Conservation (phyloP, 352 stramenopile genomes). For the Globisporangium canariense region DNA sequence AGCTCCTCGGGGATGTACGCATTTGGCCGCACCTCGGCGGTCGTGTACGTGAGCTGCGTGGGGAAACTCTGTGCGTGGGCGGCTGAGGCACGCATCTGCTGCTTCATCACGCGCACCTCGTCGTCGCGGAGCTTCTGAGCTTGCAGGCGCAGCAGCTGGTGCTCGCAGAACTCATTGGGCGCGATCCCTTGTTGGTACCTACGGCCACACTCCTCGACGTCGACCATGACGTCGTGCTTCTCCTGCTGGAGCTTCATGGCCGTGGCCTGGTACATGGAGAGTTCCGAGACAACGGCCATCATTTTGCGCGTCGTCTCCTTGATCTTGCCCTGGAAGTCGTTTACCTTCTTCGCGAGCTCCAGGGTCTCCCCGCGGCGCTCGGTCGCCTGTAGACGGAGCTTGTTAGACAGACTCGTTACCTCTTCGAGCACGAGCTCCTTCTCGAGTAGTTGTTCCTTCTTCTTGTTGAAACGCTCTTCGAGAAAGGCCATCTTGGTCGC, state of each 20-base stretch:
- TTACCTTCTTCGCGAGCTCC: conserved; percentile 87
- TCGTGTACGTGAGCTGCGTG: conserved; percentile 82
- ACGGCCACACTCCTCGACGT: conserved; percentile 65
- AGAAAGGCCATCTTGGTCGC: conserved; percentile 79
- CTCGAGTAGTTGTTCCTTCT: conserved; percentile 92
- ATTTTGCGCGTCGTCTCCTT: conserved; percentile 91
- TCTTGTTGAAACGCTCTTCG: conserved; percentile 84
- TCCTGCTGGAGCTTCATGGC: conserved; percentile 93
- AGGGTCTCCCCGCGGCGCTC: conserved; percentile 75
- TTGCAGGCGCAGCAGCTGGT: conserved; percentile 65
- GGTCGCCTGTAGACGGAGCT: conserved; percentile 75
- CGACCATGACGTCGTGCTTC: conserved; percentile 69
- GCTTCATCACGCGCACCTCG: conserved; percentile 39
- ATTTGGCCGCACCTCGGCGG: conserved; percentile 89
- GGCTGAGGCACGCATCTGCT: conserved; percentile 34
- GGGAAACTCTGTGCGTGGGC: conserved; percentile 61
- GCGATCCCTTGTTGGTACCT: conserved; percentile 59
- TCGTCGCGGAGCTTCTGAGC: conserved; percentile 49
- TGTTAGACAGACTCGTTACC: conserved; percentile 84
- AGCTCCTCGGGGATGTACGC: conserved; percentile 93
- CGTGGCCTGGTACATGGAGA: conserved; percentile 95
- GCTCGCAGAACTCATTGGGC: conserved; percentile 76
- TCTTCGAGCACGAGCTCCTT: conserved; percentile 95
- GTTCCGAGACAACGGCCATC: conserved; percentile 93
- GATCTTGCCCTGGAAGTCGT: conserved; percentile 88